Evolutionary conservation across 2,329 filamentous ascomycete genomes (phyloP).

Genomic region (Macrophomina tecta): DNA sequence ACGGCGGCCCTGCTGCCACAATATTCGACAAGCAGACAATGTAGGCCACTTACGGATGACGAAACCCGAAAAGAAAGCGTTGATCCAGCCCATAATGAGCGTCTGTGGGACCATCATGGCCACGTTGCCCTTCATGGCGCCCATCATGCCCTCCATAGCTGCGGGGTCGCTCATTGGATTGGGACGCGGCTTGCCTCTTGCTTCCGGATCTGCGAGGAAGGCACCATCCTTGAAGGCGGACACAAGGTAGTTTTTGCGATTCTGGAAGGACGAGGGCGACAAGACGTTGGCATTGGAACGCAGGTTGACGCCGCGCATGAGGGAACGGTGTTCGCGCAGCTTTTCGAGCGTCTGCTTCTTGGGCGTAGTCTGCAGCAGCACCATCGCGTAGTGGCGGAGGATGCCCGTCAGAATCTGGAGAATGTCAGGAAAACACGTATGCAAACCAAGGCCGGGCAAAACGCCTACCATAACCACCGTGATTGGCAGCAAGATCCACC

Average conservation of each 20-base stretch:
- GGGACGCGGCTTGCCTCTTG: conserved; percentile 81
- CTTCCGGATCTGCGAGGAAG: conserved; percentile 88
- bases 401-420: conserved; percentile 80
- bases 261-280: conserved; percentile 76
- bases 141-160: conserved; percentile 99
- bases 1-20: background rate
- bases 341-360: conserved; percentile 79
- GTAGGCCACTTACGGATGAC: conserved; percentile 77
- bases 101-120: conserved; percentile 99
- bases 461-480: conserved; percentile 88
- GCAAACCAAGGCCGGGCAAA: background rate
- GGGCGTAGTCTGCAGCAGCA: conserved; percentile 84
- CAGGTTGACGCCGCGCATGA: conserved; percentile 83
- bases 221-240: conserved; percentile 82
- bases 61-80: conserved; percentile 97
- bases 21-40: background rate
- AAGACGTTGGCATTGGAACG: conserved; percentile 83
- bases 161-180: conserved; percentile 96
- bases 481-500: conserved; percentile 98
- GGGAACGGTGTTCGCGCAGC: conserved; percentile 82
- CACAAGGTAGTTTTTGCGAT: conserved; percentile 80
- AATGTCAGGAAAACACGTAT: conserved; percentile 30
- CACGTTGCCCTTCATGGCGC: conserved; percentile 99
- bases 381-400: conserved; percentile 92
- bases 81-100: conserved; percentile 99